Percentiles rank a stretch among this genome's conserved stretches.
Conservation (phyloP, 805 yeast species). For the Vanderwaltozyma verrucispora region DNA sequence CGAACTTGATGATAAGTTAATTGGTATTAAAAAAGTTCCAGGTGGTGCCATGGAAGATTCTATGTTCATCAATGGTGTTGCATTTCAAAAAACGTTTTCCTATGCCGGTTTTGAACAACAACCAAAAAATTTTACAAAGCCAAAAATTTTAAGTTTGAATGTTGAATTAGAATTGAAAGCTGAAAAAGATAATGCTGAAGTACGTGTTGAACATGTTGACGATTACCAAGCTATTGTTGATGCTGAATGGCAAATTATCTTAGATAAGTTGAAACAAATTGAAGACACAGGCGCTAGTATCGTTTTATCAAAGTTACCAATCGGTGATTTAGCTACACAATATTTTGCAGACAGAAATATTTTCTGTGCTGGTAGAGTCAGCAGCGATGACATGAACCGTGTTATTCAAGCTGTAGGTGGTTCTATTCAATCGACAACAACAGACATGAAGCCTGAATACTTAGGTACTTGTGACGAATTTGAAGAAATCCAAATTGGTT, state of each 20-base stretch:
- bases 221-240: constrained; percentile 96
- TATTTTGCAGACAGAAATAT: constrained; percentile 92
- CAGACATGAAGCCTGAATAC: constrained; percentile 58
- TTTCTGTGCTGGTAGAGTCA: constrained; percentile 95
- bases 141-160: constrained; percentile 75
- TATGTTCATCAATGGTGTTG: constrained; percentile 82
- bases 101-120: constrained; percentile 99
- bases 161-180: constrained; percentile 95
- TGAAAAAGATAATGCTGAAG: constrained; percentile 98
- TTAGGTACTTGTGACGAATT: constrained; percentile 78
- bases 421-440: constrained; percentile 64
- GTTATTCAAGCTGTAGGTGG: constrained; percentile 94
- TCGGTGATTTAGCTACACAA: constrained; percentile 98
- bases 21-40: constrained; percentile 89
- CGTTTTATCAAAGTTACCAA: constrained; percentile 88
- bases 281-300: constrained; percentile 82
- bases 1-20: constrained; percentile 78
- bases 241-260: constrained; percentile 97
- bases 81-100: constrained; percentile 92
- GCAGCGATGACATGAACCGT: constrained; percentile 82
- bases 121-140: constrained; percentile 73
- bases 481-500: constrained; percentile 93
- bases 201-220: constrained; percentile 82
- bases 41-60: constrained; percentile 98
- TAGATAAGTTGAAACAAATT: constrained; percentile 75